Evolutionary conservation across 2,329 filamentous ascomycete genomes (phyloP).

Genomic region (Aspergillus bombycis): DNA sequence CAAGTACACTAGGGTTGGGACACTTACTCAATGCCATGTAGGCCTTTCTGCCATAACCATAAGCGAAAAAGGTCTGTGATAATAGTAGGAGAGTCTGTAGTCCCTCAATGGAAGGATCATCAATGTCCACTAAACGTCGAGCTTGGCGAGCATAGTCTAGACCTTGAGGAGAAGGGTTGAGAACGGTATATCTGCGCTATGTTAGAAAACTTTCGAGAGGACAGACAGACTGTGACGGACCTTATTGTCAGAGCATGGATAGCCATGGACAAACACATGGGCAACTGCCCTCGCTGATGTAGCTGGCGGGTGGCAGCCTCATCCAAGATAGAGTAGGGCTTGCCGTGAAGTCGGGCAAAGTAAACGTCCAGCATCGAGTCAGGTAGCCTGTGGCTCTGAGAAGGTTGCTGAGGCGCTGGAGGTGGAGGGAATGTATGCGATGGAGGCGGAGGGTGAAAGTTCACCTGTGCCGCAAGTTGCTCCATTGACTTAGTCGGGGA

Average conservation of each 20-base stretch:
- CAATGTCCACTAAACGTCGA: conserved; percentile 71
- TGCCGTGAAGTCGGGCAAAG: conserved; percentile 77
- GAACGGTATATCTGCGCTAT: conserved; percentile 68
- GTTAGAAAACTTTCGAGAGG: conserved; percentile 20
- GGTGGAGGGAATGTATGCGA: conserved; percentile 19
- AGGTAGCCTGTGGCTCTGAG: conserved; percentile 49
- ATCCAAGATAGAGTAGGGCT: conserved; percentile 80
- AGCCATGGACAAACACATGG: conserved; percentile 54
- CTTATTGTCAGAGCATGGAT: conserved; percentile 63
- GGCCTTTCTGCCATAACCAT: conserved; percentile 79
- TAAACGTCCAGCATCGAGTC: conserved; percentile 75
- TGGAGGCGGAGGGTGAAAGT: conserved; percentile 11
- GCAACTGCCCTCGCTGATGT: conserved; percentile 68
- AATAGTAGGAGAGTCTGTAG: conserved; percentile 77
- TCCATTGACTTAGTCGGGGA: conserved; percentile 41
- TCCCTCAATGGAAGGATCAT: conserved; percentile 78
- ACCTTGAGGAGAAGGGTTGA: conserved; percentile 68
- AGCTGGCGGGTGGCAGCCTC: conserved; percentile 74
- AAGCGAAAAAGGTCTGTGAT: conserved; percentile 73
- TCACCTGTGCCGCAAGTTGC: conserved; percentile 14
- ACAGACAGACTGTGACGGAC: conserved; percentile 44
- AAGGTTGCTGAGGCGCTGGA: conserved; percentile 38
- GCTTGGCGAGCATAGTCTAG: conserved; percentile 74
- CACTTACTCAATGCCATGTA: conserved; percentile 78
- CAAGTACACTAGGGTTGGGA: neutral